Evolutionary conservation across 306 rosid species (phyloP).

Genomic region (Dicorynia guianensis): DNA sequence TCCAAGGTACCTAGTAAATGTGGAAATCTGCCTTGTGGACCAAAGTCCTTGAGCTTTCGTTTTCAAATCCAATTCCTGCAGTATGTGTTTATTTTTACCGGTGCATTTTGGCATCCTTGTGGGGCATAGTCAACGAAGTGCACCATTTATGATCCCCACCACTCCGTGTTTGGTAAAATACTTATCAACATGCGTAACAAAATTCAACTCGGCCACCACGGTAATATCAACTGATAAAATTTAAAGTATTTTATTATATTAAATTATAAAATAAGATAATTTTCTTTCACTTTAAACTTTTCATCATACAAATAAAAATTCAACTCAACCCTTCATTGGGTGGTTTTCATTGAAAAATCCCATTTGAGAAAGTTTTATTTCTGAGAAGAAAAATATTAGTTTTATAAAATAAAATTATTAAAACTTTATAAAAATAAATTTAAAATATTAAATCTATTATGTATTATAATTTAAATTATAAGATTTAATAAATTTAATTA

Average conservation of each 20-base stretch:
- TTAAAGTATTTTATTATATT: no score
- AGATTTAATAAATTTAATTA: no score
- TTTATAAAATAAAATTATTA: no score
- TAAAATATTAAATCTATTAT: no score
- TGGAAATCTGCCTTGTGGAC: constrained; percentile 26
- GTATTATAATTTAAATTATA: no score
- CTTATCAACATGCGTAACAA: no score
- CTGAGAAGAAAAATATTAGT: background rate
- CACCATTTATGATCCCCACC: constrained; percentile 38
- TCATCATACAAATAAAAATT: constrained; percentile 1
- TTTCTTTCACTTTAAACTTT: no score
- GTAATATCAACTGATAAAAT: no score
- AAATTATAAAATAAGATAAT: no score
- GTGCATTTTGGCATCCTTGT: constrained; percentile 1
- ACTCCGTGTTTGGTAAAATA: constrained; percentile 38
- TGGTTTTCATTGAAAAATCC: constrained; percentile 10
- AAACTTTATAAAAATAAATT: no score
- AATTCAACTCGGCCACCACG: no score
- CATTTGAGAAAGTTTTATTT: background rate
- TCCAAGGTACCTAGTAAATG: constrained; percentile 6
- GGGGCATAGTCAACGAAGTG: constrained; percentile 23
- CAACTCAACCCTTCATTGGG: constrained; percentile 2
- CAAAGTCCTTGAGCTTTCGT: background rate
- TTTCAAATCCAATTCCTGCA: constrained; percentile 7
- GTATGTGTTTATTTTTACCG: background rate